Percentiles rank a stretch among this genome's conserved stretches.
Evolutionary conservation across 176 grass and related monocot genomes (phyloP).

Genomic region (Pharus latifolius): DNA sequence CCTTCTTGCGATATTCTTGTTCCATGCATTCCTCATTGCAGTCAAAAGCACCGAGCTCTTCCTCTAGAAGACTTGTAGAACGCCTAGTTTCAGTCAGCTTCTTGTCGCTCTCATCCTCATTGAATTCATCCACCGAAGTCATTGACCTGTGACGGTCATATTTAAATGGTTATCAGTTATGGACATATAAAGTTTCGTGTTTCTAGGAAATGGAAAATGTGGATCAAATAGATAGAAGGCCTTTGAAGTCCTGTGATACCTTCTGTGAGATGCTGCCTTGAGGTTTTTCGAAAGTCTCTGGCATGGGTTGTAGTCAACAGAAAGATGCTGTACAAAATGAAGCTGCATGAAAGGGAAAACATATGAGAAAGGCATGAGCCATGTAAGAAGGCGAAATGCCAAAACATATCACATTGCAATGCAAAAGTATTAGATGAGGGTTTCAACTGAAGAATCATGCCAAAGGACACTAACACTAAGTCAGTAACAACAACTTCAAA

Average conservation of each 20-base stretch:
- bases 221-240: background rate
- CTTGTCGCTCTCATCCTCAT: constrained; percentile 10
- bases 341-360: constrained; percentile 38
- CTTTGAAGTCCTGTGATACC: constrained; percentile 24
- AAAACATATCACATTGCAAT: background rate
- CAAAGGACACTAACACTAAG: background rate
- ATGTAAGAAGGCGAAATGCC: background rate
- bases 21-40: constrained; percentile 1
- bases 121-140: constrained; percentile 23
- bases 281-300: constrained; percentile 26
- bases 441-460: background rate
- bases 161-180: background rate
- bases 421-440: background rate
- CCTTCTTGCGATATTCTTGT: constrained; percentile 2
- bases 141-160: constrained; percentile 21
- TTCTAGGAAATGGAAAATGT: background rate
- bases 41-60: background rate
- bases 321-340: constrained; percentile 69
- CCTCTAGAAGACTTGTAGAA: constrained; percentile 33
- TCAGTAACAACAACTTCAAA: too few species aligned
- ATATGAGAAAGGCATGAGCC: background rate
- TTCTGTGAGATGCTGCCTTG: constrained; percentile 26
- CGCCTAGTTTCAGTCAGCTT: constrained; percentile 17
- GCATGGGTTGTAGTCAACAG: constrained; percentile 34
- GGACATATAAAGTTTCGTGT: background rate